Conservation (phyloP, 805 yeast genomes). For the Cephaloascus albidus region DNA sequence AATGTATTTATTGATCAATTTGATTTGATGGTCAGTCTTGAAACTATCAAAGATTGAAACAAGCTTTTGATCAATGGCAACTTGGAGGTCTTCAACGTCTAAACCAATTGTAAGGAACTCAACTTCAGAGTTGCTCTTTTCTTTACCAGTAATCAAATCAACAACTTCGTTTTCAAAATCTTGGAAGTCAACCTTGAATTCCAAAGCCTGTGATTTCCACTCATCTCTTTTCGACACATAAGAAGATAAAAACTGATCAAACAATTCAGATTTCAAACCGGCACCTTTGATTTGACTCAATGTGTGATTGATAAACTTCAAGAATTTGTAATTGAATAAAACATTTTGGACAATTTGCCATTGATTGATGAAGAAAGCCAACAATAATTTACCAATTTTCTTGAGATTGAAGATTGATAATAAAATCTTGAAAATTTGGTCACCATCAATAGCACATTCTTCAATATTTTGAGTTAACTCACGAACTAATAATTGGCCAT, state of each 20-base stretch:
- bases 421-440: slow-evolving; percentile 30
- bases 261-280: slow-evolving; percentile 35
- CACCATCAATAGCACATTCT: slow-evolving; percentile 41
- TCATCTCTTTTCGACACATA: slow-evolving; percentile 38
- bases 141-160: slow-evolving; percentile 52
- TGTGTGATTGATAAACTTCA: slow-evolving; percentile 32
- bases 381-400: slow-evolving; percentile 44
- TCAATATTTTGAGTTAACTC: slow-evolving; percentile 24
- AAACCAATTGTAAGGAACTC: slow-evolving; percentile 52
- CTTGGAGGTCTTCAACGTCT: slow-evolving; percentile 29
- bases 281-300: slow-evolving; percentile 24
- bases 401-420: slow-evolving; percentile 30
- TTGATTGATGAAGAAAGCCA: slow-evolving; percentile 65
- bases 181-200: slow-evolving; percentile 39
- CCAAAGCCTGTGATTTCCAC: slow-evolving; percentile 34
- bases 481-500: slow-evolving; percentile 37
- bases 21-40: slow-evolving; percentile 47
- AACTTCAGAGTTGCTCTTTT: slow-evolving; percentile 45
- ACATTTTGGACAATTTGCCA: slow-evolving; percentile 44
- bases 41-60: slow-evolving; percentile 46
- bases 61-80: slow-evolving; percentile 39
- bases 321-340: slow-evolving; percentile 42
- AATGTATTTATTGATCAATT: slow-evolving; percentile 37
- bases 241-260: slow-evolving; percentile 30
- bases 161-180: slow-evolving; percentile 51